Percentiles rank a stretch among this genome's conserved stretches.
Conservation (phyloP, 2,329 filamentous ascomycete genomes). For the Phaeosphaeria sp. region DNA sequence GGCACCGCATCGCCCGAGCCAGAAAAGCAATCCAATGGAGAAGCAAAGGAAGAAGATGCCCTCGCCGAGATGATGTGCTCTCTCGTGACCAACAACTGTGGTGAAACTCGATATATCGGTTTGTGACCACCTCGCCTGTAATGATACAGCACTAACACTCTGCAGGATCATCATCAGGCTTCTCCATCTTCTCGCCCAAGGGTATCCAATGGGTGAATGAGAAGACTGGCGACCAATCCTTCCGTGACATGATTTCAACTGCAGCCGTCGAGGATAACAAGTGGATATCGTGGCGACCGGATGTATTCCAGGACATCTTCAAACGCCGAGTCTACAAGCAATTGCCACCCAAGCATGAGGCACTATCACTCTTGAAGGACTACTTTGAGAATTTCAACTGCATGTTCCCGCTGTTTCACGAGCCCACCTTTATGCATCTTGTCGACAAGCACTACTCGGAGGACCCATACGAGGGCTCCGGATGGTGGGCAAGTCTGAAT, state of each 20-base stretch:
- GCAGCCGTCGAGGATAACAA: constrained; percentile 86
- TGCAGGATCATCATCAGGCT: constrained; percentile 90
- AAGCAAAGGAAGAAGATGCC: constrained; percentile 74
- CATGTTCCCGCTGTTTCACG: constrained; percentile 97
- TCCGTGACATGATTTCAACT: constrained; percentile 95
- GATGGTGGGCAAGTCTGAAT: constrained; percentile 98
- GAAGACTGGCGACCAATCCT: constrained; percentile 94
- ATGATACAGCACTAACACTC: constrained; percentile 23
- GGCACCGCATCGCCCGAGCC: constrained; percentile 59
- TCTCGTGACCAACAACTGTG: constrained; percentile 90
- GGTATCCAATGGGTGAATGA: constrained; percentile 98
- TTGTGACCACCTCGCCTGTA: constrained; percentile 34
- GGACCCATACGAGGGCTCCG: constrained; percentile 91
- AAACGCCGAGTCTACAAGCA: constrained; percentile 81
- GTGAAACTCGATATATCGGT: constrained; percentile 97
- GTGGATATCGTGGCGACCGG: constrained; percentile 98
- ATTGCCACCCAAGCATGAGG: constrained; percentile 85
- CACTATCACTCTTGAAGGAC: constrained; percentile 85
- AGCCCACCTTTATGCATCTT: constrained; percentile 97
- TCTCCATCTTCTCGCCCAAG: constrained; percentile 98
- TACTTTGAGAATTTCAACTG: constrained; percentile 99
- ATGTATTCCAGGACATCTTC: constrained; percentile 93
- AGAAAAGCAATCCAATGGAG: constrained; percentile 45
- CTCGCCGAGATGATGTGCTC: constrained; percentile 99
- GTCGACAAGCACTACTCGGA: constrained; percentile 92